Percentiles rank a stretch among this genome's conserved stretches.
phyloP scores from a whole-genome alignment of 2,329 filamentous ascomycete species.

The Fusarium verrucosum region DNA sequence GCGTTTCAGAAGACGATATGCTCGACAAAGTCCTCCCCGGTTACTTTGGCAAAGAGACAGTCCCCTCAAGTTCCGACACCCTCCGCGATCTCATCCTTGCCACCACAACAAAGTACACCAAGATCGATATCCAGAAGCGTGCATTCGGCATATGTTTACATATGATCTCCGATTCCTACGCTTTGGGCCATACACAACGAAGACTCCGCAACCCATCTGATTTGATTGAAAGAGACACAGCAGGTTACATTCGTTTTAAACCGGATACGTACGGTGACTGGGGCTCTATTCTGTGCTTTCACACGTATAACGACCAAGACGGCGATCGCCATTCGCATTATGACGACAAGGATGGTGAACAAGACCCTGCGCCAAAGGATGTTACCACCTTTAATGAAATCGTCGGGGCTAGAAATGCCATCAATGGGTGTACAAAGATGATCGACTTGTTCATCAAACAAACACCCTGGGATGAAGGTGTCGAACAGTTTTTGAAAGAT shows the following conservation, averaged over 20 bases:
- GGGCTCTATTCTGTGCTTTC: slow-evolving; percentile 22
- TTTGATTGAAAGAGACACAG: slow-evolving; percentile 8
- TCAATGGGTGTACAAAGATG: slow-evolving; percentile 1
- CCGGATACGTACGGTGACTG: slow-evolving; percentile 17
- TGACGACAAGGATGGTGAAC: slow-evolving; percentile 12
- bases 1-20: neutral
- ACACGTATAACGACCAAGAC: slow-evolving; percentile 17
- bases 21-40: neutral
- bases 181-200: slow-evolving; percentile 21
- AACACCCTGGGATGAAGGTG: slow-evolving; percentile 12
- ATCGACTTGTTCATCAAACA: slow-evolving; percentile 17
- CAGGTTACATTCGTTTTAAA: slow-evolving; percentile 19
- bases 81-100: slow-evolving; percentile 24
- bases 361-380: slow-evolving; percentile 11
- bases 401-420: slow-evolving; percentile 18
- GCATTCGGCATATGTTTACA: slow-evolving; percentile 28
- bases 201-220: slow-evolving; percentile 17
- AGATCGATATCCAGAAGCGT: slow-evolving; percentile 5
- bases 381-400: slow-evolving; percentile 18
- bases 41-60: slow-evolving; percentile 1
- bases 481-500: slow-evolving; percentile 15
- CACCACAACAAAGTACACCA: slow-evolving; percentile 21
- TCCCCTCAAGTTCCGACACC: neutral
- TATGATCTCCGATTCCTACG: slow-evolving; percentile 31
- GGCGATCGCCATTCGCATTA: slow-evolving; percentile 23